Conservation (phyloP, 2,329 filamentous ascomycete genomes). For the Lachnellula subtilissima region DNA sequence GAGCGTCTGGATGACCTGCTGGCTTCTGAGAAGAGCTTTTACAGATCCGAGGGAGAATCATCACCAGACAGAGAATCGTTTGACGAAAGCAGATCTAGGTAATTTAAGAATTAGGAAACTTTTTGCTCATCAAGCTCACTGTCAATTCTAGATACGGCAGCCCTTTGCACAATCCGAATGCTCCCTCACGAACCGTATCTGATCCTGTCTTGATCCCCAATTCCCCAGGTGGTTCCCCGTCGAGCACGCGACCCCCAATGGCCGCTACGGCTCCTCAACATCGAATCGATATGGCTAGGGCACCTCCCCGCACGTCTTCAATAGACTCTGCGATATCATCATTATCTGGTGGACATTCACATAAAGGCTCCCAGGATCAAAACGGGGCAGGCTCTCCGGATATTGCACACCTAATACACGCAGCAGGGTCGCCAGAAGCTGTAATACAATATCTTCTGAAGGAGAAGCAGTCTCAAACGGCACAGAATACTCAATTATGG, state of each 20-base stretch:
- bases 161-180: slow-evolving; percentile 27
- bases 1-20: slow-evolving; percentile 33
- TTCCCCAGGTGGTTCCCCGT: slow-evolving; percentile 18
- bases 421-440: slow-evolving; percentile 83
- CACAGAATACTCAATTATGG: slow-evolving; percentile 93
- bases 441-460: slow-evolving; percentile 84
- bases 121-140: slow-evolving; percentile 1
- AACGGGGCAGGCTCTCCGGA: slow-evolving; percentile 57
- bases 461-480: slow-evolving; percentile 82
- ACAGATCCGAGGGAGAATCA: slow-evolving; percentile 22
- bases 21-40: slow-evolving; percentile 32
- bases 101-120: background rate
- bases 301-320: slow-evolving; percentile 68
- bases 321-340: slow-evolving; percentile 91
- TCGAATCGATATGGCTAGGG: slow-evolving; percentile 27
- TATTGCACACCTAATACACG: slow-evolving; percentile 71
- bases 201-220: slow-evolving; percentile 27
- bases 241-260: slow-evolving; percentile 23
- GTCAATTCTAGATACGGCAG: slow-evolving; percentile 17
- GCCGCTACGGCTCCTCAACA: slow-evolving; percentile 26
- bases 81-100: slow-evolving; percentile 21
- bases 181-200: slow-evolving; percentile 30
- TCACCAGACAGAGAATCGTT: slow-evolving; percentile 16
- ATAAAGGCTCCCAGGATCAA: slow-evolving; percentile 53
- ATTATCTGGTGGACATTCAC: slow-evolving; percentile 57